A percentile compares a stretch with the other conserved stretches of the same genome.
Evolutionary conservation across 2,329 filamentous ascomycete genomes (phyloP).

Genomic region (Lecanicillium sp.): DNA sequence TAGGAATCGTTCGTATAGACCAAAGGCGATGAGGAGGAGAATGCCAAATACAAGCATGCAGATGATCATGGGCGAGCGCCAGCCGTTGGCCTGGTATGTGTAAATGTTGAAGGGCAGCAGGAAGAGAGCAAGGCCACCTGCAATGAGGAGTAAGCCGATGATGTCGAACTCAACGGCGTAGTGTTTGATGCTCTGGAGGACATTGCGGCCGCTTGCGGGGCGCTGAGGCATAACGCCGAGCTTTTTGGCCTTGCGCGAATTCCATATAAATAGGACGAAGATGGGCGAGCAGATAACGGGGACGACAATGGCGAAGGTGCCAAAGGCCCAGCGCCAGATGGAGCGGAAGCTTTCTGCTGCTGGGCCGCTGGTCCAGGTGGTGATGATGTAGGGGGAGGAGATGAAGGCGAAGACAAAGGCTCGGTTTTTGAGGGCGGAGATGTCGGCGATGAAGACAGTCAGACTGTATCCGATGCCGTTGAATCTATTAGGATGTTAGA

Average conservation of each 20-base stretch:
- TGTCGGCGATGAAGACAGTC: conserved; percentile 55
- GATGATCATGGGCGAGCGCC: conserved; percentile 37
- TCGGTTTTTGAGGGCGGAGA: conserved; percentile 51
- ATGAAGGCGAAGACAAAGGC: conserved; percentile 48
- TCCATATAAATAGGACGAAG: conserved; percentile 11
- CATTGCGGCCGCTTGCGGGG: conserved; percentile 23
- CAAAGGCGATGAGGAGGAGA: conserved; percentile 41
- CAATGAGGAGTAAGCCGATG: conserved; percentile 40
- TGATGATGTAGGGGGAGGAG: conserved; percentile 39
- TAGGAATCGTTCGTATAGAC: conserved; percentile 43
- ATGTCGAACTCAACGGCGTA: conserved; percentile 48
- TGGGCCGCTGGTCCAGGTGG: conserved; percentile 21
- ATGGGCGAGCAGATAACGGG: conserved; percentile 22
- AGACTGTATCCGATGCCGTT: conserved; percentile 49
- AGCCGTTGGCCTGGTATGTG: conserved; percentile 27
- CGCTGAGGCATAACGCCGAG: background rate
- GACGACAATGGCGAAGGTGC: conserved; percentile 48
- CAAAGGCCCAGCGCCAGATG: conserved; percentile 31
- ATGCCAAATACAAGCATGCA: conserved; percentile 45
- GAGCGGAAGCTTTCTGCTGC: conserved; percentile 14
- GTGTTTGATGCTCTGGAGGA: conserved; percentile 29
- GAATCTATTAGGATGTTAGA: conserved; percentile 19
- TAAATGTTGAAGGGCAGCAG: conserved; percentile 50
- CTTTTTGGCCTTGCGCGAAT: conserved; percentile 7
- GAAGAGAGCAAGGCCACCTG: conserved; percentile 43